These are phyloP conservation scores for Debaryomyces hansenii DNA, from an alignment of 805 yeast species.

Conservation along the genomic window DNA sequence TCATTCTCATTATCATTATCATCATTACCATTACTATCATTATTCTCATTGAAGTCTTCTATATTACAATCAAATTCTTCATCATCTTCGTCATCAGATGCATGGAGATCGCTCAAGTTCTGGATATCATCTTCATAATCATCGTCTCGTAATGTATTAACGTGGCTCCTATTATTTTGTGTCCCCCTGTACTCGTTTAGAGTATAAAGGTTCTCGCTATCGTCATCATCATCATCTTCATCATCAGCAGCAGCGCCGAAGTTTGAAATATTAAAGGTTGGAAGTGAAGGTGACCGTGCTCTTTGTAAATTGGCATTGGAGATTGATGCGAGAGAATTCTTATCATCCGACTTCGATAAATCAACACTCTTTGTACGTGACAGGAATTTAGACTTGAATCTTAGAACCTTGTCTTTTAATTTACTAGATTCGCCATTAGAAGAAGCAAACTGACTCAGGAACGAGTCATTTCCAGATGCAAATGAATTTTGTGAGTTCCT, in stretches of 20 bases:
- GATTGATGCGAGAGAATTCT: background rate
- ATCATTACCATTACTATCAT: slow-evolving; percentile 19
- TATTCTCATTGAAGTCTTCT: slow-evolving; percentile 7
- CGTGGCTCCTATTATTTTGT: background rate
- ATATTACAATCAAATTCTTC: slow-evolving; percentile 15
- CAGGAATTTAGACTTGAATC: slow-evolving; percentile 20
- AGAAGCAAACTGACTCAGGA: slow-evolving; percentile 21
- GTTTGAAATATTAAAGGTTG: slow-evolving; percentile 4
- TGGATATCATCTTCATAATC: slow-evolving; percentile 30
- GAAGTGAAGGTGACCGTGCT: slow-evolving; percentile 6
- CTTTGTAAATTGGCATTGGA: background rate
- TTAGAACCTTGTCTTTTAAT: slow-evolving; percentile 20
- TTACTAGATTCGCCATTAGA: slow-evolving; percentile 7
- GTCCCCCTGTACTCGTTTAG: background rate
- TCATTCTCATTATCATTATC: slow-evolving; percentile 16
- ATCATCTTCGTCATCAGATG: slow-evolving; percentile 30
- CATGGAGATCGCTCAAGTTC: slow-evolving; percentile 26
- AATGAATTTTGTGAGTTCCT: background rate
- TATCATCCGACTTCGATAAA: background rate
- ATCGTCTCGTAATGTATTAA: slow-evolving; percentile 13
- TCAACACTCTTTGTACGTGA: slow-evolving; percentile 1
- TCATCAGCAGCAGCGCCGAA: slow-evolving; percentile 7
- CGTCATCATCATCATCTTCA: slow-evolving; percentile 23
- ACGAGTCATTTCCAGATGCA: background rate
- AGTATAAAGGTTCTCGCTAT: slow-evolving; percentile 6